These are phyloP conservation scores for Cubamyces sp. DNA, from an alignment of 768 basidiomycete species.

Conservation along the genomic window DNA sequence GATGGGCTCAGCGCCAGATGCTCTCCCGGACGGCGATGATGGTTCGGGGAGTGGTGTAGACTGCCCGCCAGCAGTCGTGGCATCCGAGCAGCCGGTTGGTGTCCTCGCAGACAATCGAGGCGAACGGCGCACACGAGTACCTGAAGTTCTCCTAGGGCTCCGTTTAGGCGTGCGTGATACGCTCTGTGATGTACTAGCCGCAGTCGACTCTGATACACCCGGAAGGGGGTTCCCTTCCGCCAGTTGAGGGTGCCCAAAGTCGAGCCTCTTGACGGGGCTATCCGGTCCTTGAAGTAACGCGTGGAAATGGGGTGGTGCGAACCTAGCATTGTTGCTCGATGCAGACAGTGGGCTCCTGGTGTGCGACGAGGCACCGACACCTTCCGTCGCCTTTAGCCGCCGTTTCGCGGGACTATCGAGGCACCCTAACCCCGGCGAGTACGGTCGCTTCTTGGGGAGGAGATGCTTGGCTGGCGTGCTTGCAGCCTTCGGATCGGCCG, in stretches of 20 bases:
- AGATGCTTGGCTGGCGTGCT: slow-evolving; percentile 34
- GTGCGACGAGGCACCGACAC: slow-evolving; percentile 45
- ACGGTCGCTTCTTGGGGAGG: slow-evolving; percentile 58
- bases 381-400: slow-evolving; percentile 62
- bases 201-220: slow-evolving; percentile 3
- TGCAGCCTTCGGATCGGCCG: slow-evolving; percentile 40
- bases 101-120: slow-evolving; percentile 10
- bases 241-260: slow-evolving; percentile 46
- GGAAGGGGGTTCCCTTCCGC: neutral
- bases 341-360: slow-evolving; percentile 41
- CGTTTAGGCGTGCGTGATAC: slow-evolving; percentile 11
- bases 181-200: slow-evolving; percentile 1
- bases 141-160: slow-evolving; percentile 14
- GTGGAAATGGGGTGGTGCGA: slow-evolving; percentile 44
- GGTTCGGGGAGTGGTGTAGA: neutral
- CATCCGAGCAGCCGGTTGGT: neutral
- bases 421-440: slow-evolving; percentile 53
- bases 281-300: slow-evolving; percentile 46
- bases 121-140: slow-evolving; percentile 12
- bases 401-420: slow-evolving; percentile 70
- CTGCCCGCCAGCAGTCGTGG: neutral
- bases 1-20: neutral
- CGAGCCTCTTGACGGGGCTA: slow-evolving; percentile 55
- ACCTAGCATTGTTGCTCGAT: slow-evolving; percentile 45
- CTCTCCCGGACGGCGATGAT: neutral